A percentile compares a stretch with the other conserved stretches of the same genome.
Evolutionary conservation across 495 filamentous ascomycete genomes (phyloP).

Genomic region (Aspergillus sparsus): DNA sequence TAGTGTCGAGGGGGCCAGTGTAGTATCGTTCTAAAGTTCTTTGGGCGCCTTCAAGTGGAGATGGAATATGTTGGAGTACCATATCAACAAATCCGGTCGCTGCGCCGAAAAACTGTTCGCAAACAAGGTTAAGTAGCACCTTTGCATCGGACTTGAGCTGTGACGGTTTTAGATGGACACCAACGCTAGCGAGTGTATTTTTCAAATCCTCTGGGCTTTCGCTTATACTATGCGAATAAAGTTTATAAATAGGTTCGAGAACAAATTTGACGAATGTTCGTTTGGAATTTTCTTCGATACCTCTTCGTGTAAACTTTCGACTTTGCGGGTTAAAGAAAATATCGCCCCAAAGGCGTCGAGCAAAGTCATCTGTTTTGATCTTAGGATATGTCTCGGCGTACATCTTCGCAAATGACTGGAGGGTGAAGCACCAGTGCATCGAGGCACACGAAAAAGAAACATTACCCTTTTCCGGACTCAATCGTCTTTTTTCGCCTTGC

Average conservation of each 20-base stretch:
- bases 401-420: constrained; percentile 92
- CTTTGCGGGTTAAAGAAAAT: constrained; percentile 92
- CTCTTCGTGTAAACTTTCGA: constrained; percentile 87
- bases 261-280: constrained; percentile 93
- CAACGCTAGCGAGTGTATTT: constrained; percentile 73
- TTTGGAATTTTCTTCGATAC: constrained; percentile 75
- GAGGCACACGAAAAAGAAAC: constrained; percentile 90
- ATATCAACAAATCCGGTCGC: constrained; percentile 94
- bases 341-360: constrained; percentile 86
- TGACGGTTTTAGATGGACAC: constrained; percentile 84
- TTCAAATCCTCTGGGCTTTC: constrained; percentile 87
- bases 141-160: constrained; percentile 89
- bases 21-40: constrained; percentile 81
- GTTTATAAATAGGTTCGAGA: constrained; percentile 94
- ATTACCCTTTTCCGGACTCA: constrained; percentile 97
- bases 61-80: constrained; percentile 87
- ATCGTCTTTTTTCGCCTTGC: constrained; percentile 71
- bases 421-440: constrained; percentile 96
- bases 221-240: constrained; percentile 94
- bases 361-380: constrained; percentile 78
- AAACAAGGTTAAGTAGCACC: constrained; percentile 83
- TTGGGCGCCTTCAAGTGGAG: constrained; percentile 76
- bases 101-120: constrained; percentile 92
- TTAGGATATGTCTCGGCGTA: constrained; percentile 86
- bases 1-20: constrained; percentile 90